Evolutionary conservation across 441 rosid species (phyloP).

Genomic region (Pelargonium cotyledonis): DNA sequence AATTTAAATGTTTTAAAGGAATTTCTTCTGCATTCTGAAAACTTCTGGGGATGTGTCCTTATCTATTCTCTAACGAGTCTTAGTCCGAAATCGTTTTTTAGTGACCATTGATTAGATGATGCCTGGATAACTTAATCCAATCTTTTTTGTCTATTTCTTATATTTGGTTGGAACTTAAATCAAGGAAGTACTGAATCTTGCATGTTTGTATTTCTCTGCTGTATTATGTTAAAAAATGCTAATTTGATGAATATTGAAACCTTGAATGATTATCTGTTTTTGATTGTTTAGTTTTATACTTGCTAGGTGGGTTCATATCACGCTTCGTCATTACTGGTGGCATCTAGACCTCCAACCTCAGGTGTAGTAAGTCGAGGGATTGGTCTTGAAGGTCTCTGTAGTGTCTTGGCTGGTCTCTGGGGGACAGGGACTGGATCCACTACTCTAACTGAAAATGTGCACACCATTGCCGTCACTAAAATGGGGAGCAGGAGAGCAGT

Average conservation of each 20-base stretch:
- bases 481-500: conserved; percentile 96
- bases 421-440: conserved; percentile 95
- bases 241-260: too few species aligned
- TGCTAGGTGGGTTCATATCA: conserved; percentile 88
- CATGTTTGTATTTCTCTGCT: not conserved
- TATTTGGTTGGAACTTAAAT: too few species aligned
- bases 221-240: not conserved
- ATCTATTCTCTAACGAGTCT: too few species aligned
- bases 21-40: too few species aligned
- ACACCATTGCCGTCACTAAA: conserved; percentile 93
- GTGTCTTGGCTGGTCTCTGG: conserved; percentile 94
- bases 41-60: too few species aligned
- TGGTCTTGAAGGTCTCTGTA: conserved; percentile 87
- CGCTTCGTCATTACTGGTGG: conserved; percentile 78
- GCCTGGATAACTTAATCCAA: too few species aligned
- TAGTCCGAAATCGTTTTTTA: too few species aligned
- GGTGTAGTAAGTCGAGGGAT: conserved; percentile 86
- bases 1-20: too few species aligned
- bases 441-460: conserved; percentile 90
- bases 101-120: too few species aligned
- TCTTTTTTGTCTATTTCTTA: too few species aligned
- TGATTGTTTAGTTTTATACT: conserved; percentile 14
- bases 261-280: too few species aligned
- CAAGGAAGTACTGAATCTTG: too few species aligned
- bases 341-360: conserved; percentile 85